These are phyloP conservation scores for Limnanthes douglasii DNA, from an alignment of 345 rosid species.

Conservation along the genomic window DNA sequence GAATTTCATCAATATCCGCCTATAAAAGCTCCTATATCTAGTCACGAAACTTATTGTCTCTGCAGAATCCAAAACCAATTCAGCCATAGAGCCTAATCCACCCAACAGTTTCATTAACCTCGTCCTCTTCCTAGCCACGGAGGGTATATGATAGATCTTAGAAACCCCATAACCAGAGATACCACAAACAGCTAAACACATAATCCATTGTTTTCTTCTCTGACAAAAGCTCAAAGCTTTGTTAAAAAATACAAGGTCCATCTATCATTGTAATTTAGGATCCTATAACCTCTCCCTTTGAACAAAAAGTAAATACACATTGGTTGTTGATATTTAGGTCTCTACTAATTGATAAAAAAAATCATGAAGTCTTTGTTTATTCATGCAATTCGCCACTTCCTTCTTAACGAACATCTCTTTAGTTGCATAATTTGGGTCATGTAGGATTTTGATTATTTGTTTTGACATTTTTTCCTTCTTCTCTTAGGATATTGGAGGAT, in stretches of 20 bases:
- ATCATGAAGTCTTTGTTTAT: too few species aligned
- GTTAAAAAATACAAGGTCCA: too few species aligned
- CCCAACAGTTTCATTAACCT: slow-evolving; percentile 34
- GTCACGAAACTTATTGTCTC: slow-evolving; percentile 45
- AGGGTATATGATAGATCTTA: slow-evolving; percentile 40
- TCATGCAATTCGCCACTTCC: neutral
- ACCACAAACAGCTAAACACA: slow-evolving; percentile 30
- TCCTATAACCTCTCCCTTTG: too few species aligned
- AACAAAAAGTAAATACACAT: too few species aligned
- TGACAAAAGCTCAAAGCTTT: slow-evolving; percentile 18
- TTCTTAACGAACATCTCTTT: neutral
- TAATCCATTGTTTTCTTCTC: slow-evolving; percentile 48
- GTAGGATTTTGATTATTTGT: neutral
- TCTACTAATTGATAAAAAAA: too few species aligned
- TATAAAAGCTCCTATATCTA: slow-evolving; percentile 48
- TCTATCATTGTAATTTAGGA: too few species aligned
- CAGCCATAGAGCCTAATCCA: slow-evolving; percentile 40
- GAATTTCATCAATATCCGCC: slow-evolving; percentile 65
- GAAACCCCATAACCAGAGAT: slow-evolving; percentile 63
- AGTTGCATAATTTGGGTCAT: neutral
- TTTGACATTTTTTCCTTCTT: slow-evolving; percentile 3
- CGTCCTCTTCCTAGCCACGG: slow-evolving; percentile 44
- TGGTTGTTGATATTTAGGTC: too few species aligned
- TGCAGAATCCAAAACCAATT: slow-evolving; percentile 51
- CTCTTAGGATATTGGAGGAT: slow-evolving; percentile 91